Conservation (phyloP, 129 eudicot genomes). For the Flaveria robusta region DNA sequence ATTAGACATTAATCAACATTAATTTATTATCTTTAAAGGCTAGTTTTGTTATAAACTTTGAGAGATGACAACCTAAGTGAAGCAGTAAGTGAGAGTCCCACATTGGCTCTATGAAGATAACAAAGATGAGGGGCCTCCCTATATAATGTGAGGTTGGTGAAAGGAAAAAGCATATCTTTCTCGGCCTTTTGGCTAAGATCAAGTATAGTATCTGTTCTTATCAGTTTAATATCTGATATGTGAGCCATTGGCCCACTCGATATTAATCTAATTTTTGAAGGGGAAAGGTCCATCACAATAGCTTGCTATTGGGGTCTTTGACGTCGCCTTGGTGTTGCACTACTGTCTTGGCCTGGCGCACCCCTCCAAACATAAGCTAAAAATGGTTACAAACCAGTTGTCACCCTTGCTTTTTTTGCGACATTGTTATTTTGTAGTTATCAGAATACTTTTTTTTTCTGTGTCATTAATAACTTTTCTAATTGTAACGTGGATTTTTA, state of each 20-base stretch:
- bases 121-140: not conserved
- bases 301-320: constrained; percentile 37
- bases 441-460: no score
- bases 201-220: constrained; percentile 85
- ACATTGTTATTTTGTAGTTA: no score
- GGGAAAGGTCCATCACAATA: constrained; percentile 21
- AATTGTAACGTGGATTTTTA: no score
- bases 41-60: not conserved
- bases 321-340: no score
- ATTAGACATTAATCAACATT: not conserved
- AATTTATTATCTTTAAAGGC: not conserved
- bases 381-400: no score
- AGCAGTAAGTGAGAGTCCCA: not conserved
- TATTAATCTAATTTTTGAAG: constrained; percentile 29
- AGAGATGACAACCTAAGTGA: not conserved
- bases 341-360: no score
- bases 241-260: constrained; percentile 38
- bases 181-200: constrained; percentile 90
- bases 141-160: not conserved
- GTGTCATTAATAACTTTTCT: no score
- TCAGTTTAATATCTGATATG: constrained; percentile 50
- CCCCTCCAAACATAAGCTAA: no score
- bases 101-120: not conserved
- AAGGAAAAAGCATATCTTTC: constrained; percentile 54
- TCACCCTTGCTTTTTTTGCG: no score